phyloP scores from a whole-genome alignment of 2,329 filamentous ascomycete genomes.

The Penicillium sp. region DNA sequence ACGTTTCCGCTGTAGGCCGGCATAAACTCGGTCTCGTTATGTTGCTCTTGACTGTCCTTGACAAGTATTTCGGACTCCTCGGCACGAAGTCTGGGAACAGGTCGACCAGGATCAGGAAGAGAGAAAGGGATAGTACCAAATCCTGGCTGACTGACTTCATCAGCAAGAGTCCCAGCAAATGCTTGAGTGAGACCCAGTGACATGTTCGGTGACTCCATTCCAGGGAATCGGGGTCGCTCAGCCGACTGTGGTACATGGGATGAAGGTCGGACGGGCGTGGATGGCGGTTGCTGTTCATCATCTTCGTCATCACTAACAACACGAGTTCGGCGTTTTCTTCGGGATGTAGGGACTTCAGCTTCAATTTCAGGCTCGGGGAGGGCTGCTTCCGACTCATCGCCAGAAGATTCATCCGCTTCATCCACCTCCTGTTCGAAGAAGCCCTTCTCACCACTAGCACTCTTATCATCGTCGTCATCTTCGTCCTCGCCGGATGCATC shows the following conservation, averaged over 20 bases:
- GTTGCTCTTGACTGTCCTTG: slow-evolving; percentile 59
- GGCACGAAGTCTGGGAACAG: slow-evolving; percentile 63
- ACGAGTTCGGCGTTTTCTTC: slow-evolving; percentile 56
- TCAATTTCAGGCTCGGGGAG: slow-evolving; percentile 49
- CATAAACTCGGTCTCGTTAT: slow-evolving; percentile 51
- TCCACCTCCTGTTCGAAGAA: slow-evolving; percentile 41
- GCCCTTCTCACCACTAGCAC: slow-evolving; percentile 18
- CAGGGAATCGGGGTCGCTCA: slow-evolving; percentile 66
- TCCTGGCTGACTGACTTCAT: slow-evolving; percentile 53
- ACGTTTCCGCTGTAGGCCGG: slow-evolving; percentile 39
- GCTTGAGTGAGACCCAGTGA: slow-evolving; percentile 81
- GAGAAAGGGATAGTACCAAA: slow-evolving; percentile 52
- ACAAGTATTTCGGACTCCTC: slow-evolving; percentile 66
- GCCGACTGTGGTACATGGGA: slow-evolving; percentile 33
- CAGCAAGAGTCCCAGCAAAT: slow-evolving; percentile 86
- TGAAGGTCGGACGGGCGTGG: slow-evolving; percentile 38
- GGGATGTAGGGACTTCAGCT: slow-evolving; percentile 50
- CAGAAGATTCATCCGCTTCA: slow-evolving; percentile 48
- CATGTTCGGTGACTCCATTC: slow-evolving; percentile 57
- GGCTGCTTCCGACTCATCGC: slow-evolving; percentile 27
- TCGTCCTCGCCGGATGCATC: slow-evolving; percentile 45
- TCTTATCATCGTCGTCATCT: slow-evolving; percentile 33
- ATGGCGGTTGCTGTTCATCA: slow-evolving; percentile 36
- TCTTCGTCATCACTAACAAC: slow-evolving; percentile 72
- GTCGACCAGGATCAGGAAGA: slow-evolving; percentile 59